These are phyloP conservation scores for Cytospora paraplurivora DNA, from an alignment of 2,329 filamentous ascomycete genomes.

Conservation along the genomic window DNA sequence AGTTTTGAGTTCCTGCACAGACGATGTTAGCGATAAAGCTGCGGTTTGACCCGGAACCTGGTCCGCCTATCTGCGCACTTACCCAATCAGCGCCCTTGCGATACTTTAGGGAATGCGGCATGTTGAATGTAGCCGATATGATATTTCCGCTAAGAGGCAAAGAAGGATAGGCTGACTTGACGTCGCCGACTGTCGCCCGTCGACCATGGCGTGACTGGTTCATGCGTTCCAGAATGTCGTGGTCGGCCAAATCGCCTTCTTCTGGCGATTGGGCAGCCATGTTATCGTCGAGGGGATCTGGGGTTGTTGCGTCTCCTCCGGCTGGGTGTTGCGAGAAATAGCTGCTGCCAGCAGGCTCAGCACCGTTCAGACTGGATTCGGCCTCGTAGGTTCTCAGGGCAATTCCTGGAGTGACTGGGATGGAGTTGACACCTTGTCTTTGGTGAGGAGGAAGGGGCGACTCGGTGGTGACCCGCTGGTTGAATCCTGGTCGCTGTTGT, in stretches of 20 bases:
- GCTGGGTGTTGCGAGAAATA: conserved; percentile 37
- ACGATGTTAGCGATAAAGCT: neutral
- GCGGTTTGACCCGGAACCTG: neutral
- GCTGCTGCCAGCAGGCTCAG: conserved; percentile 27
- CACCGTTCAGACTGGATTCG: conserved; percentile 30
- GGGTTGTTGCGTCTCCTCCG: conserved; percentile 34
- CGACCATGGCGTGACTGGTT: conserved; percentile 46
- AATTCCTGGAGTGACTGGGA: conserved; percentile 48
- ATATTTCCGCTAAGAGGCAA: conserved; percentile 64
- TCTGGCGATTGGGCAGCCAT: conserved; percentile 27
- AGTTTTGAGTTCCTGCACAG: conserved; percentile 66
- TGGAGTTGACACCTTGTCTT: conserved; percentile 37
- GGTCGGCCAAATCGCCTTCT: conserved; percentile 39
- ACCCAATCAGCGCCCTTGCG: conserved; percentile 64
- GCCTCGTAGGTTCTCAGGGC: conserved; percentile 37
- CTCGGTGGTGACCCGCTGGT: conserved; percentile 27
- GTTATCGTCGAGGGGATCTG: conserved; percentile 28
- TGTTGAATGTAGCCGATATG: conserved; percentile 67
- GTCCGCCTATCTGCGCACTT: conserved; percentile 38
- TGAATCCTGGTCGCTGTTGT: conserved; percentile 20
- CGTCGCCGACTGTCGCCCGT: conserved; percentile 56
- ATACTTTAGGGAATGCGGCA: conserved; percentile 62
- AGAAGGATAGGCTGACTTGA: conserved; percentile 58
- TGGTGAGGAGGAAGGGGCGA: conserved; percentile 40
- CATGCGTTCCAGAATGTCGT: conserved; percentile 47